Evolutionary conservation across 176 grass and related monocot species (phyloP).

Genomic region (Eleusine coracana): DNA sequence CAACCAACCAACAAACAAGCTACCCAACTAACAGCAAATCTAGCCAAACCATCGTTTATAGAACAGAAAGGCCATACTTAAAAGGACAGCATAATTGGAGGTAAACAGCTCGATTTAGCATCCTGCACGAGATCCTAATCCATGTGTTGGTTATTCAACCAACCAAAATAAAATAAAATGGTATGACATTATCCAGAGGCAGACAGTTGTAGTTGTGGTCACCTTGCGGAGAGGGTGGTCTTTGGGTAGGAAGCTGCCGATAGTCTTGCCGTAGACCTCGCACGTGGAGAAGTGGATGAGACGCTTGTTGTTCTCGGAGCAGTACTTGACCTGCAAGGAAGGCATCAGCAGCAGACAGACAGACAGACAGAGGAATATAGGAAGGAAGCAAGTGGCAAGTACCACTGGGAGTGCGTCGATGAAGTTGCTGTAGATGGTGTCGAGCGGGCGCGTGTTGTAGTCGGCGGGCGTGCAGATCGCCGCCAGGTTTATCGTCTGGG

Average conservation of each 20-base stretch:
- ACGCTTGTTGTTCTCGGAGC: constrained; percentile 95
- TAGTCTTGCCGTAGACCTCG: constrained; percentile 96
- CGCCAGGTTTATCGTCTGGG: constrained; percentile 90
- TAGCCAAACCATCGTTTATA: not conserved
- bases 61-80: not conserved
- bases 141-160: not conserved
- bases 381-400: not conserved
- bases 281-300: constrained; percentile 99
- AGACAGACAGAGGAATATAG: no score
- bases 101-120: not conserved
- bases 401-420: constrained; percentile 97
- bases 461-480: constrained; percentile 97
- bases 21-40: constrained; percentile 43
- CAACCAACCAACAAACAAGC: constrained; percentile 39
- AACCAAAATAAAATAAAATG: not conserved
- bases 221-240: constrained; percentile 95
- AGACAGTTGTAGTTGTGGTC: not conserved
- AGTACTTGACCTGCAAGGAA: constrained; percentile 78
- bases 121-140: constrained; percentile 18
- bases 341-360: not conserved
- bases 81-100: constrained; percentile 3
- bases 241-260: constrained; percentile 95
- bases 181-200: not conserved
- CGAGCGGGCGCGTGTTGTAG: constrained; percentile 95
- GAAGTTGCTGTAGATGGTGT: constrained; percentile 99